Evolutionary conservation across 2,329 filamentous ascomycete species (phyloP), one percentile per base, ranked within the genome.

Genomic region (Paraphoma chrysanthemicola): DNA sequence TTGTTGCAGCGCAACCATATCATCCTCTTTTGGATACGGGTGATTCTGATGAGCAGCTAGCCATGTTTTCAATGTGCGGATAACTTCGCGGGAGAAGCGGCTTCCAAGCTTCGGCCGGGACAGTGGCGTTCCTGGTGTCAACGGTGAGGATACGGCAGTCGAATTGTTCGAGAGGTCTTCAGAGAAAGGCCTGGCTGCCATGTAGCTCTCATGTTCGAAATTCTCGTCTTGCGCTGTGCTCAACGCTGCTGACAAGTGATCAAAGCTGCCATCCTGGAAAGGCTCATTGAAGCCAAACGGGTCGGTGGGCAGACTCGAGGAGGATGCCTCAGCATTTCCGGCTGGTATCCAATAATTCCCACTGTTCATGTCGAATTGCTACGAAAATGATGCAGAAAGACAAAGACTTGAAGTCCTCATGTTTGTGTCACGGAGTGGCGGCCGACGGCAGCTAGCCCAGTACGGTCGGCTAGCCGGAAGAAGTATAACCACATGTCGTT

Each of bases 41-140:
- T 67, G 57, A 6, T 58, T 48, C 12, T 60, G 59, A 44, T 71
- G 68, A 48, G 60, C 51, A 28, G 48, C 59, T 1, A 71, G 60
- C 69, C 69, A 72, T 8, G 61, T 59, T 45, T 66, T 69, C 44
- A 72, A 46, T 4, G 61, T 64, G 17, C 62, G 57, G 12, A 72
- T 62, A 8, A 70, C 66, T 42, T 64, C 61, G 49, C 60, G 53
- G 2, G 67, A 69, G 48, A 71, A 71, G 17, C 68, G 66, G 17
- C 60, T 65, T 16, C 62, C 62, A 12, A 65, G 60, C 41, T 65
- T 65, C 1, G 62, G 60, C 18, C 57, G 48, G 1, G 56, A 44
- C 14, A 56, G 46, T 5, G 56, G 57, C 11, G 56, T 49, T 7
- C 54, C 53, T 10, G 62, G 56, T 1, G 53, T 50, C 7, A 58